Conservation (phyloP, 192 early-diverging fungal species). For the Pilaira anomala region DNA sequence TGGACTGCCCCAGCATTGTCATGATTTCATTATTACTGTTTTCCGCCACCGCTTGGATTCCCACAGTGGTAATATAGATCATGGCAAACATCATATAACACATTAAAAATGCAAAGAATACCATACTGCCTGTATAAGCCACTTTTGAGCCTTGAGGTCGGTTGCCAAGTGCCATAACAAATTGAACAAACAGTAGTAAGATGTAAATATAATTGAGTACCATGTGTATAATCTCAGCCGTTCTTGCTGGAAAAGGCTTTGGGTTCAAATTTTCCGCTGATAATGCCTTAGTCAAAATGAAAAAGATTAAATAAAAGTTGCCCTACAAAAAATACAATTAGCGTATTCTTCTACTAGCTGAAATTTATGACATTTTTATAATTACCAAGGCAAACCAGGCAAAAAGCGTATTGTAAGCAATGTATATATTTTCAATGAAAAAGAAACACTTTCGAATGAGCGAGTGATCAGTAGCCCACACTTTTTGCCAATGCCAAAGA, state of each 20-base stretch:
- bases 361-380: no score
- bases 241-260: conserved; percentile 37
- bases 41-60: conserved; percentile 54
- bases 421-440: conserved; percentile 78
- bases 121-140: conserved; percentile 71
- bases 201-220: conserved; percentile 46
- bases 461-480: conserved; percentile 65
- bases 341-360: no score
- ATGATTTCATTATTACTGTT: conserved; percentile 53
- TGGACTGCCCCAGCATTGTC: conserved; percentile 59
- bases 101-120: conserved; percentile 88
- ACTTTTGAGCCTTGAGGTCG: conserved; percentile 86
- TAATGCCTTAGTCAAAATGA: conserved; percentile 48
- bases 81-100: conserved; percentile 79
- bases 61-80: conserved; percentile 59
- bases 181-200: conserved; percentile 74
- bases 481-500: conserved; percentile 58
- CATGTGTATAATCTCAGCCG: conserved; percentile 36
- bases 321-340: conserved; percentile 22
- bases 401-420: conserved; percentile 78
- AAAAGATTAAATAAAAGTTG: conserved; percentile 64
- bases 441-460: conserved; percentile 68
- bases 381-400: conserved; percentile 79
- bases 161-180: conserved; percentile 91
- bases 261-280: not conserved